Base-by-base conservation (phyloP, 2,329 filamentous ascomycete species). In the Neonectria neomacrospora region DNA sequence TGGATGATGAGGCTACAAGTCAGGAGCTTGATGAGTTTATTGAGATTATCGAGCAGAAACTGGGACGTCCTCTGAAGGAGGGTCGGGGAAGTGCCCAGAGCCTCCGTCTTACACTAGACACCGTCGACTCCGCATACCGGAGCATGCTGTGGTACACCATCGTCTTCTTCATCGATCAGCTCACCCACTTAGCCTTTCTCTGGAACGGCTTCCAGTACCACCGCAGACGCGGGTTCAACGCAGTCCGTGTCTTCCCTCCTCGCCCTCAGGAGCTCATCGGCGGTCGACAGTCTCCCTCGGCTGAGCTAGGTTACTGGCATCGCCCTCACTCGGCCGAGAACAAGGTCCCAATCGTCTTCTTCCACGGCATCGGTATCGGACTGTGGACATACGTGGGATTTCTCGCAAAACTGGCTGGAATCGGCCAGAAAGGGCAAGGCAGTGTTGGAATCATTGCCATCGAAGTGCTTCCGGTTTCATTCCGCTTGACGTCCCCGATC, bases 291-390 rank as follows among this genome's bases (percentile, higher is more conserved):
- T 90, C 88, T 1, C 80, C 82, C 4, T 82, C 83, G 5, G 70
- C 78, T 3, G 76, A 79, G 10, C 67, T 91, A 6, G 83, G 84
- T 64, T 92, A 93, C 79, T 92, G 89, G 87, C 81, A 89, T 69
- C 84, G 85, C 2, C 86, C 87, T 5, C 90, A 92, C 71, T 86
- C 86, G 1, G 66, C 67, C 11, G 23, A 61, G 5, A 63, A 65
- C 8, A 82, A 82, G 54, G 77, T 85, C 0, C 90, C 90, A 0
- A 76, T 92, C 8, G 76, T 93, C 4, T 92, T 91, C 76, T 81
- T 92, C 51, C 90, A 92, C 68, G 90, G 90, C 16, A 91, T 92
- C 52, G 89, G 90, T 44, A 82, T 92, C 61, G 90, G 90, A 0
- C 81, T 92, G 2, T 85, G 86, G 72, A 85, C 88, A 0, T 91